Percentiles rank a stretch among this genome's conserved stretches.
These are phyloP conservation scores for Brettanomyces naardenensis DNA, from an alignment of 805 yeast genomes.

Conservation along the genomic window DNA sequence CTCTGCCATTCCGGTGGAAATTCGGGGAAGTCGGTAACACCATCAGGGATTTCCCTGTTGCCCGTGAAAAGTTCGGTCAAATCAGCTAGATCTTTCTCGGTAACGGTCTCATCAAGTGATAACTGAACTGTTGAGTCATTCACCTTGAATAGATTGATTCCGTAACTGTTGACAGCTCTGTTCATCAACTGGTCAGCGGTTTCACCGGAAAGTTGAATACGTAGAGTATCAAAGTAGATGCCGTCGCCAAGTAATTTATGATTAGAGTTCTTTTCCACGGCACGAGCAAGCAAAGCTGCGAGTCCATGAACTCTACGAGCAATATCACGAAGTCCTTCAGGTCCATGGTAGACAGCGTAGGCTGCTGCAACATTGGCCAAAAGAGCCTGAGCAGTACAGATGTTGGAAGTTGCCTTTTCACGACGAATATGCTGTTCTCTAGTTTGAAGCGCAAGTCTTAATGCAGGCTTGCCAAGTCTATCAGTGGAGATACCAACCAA, in stretches of 20 bases:
- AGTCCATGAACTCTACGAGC: conserved; percentile 69
- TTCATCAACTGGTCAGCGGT: conserved; percentile 49
- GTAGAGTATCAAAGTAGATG: conserved; percentile 82
- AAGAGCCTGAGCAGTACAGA: conserved; percentile 96
- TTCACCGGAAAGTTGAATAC: conserved; percentile 45
- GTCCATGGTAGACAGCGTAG: conserved; percentile 96
- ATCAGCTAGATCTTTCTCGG: conserved; percentile 48
- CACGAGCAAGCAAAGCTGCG: conserved; percentile 63
- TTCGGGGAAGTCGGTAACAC: conserved; percentile 33
- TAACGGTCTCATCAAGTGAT: conserved; percentile 87
- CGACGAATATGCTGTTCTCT: conserved; percentile 97
- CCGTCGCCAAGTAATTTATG: conserved; percentile 45
- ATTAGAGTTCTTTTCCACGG: conserved; percentile 32
- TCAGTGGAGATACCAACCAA: conserved; percentile 90
- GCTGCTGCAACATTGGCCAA: conserved; percentile 92
- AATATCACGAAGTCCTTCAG: conserved; percentile 71
- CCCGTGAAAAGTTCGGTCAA: conserved; percentile 58
- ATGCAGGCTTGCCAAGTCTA: conserved; percentile 81
- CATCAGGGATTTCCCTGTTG: conserved; percentile 11
- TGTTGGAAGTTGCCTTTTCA: conserved; percentile 96
- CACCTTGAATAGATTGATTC: conserved; percentile 72
- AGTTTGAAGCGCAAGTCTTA: conserved; percentile 90
- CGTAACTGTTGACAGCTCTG: conserved; percentile 49
- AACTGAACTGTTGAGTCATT: conserved; percentile 55
- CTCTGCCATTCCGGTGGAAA: conserved; percentile 44